Evolutionary conservation across 2,329 filamentous ascomycete genomes (phyloP), one percentile per base, ranked within the genome.

Genomic region (Colletotrichum destructivum): DNA sequence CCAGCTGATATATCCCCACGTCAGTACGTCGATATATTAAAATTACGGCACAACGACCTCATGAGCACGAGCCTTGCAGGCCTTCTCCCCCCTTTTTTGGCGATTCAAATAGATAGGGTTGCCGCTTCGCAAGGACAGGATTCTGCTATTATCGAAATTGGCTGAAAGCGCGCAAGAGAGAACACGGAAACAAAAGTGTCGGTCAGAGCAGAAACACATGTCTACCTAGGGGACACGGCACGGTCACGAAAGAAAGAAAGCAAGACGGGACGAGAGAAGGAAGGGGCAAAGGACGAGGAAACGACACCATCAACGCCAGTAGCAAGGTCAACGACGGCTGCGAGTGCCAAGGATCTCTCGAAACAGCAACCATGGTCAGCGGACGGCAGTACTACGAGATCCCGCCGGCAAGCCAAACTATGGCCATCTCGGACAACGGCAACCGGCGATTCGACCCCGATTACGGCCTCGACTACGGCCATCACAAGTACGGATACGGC

Each of bases 1-100:
- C 64, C 56, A 51, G 69, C 64, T 65, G 63, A 69, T 64, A 66
- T 69, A 52, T 42, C 69, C 69, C 69, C 69, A 69, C 65, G 64
- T 26, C 59, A 52, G 40, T 69, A 69, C 65, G 57, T 26, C 54
- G 57, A 38, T 69, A 71, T 59, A 71, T 71, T 63, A 71, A 69
- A 54, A 71, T 68, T 71, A 71, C 69, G 69, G 65, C 69, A 71
- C 57, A 71, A 63, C 69, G 64, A 71, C 57, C 69, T 71, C 69
- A 71, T 71, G 46, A 69, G 55, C 15, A 46, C 26, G n/a, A 40
- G 59, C 13, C 46, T 35, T 69, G 44, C 69, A 57, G 46, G 23
- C 62, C 2, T 38, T 38, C 8, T 38, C 2, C 35, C 35, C 44
- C 44, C 44, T 31, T 35, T n/a, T 47, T 55, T 56, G 57, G 65